Evolutionary conservation across 257 asterid genomes (phyloP), one percentile per base, ranked within the genome.

Genomic region (Agastache rugosa): DNA sequence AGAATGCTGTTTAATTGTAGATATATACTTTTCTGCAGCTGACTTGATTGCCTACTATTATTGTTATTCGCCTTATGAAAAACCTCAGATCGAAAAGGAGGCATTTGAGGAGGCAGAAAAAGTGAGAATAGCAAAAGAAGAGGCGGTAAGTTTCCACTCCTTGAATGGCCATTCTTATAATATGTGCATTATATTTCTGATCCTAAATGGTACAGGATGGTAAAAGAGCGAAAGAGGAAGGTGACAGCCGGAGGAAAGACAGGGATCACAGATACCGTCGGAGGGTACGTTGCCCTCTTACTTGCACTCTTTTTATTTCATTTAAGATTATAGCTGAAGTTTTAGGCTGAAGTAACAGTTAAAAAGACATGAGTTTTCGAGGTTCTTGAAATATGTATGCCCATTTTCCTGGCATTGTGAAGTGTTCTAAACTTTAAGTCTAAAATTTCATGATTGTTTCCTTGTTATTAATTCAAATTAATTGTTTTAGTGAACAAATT

Each of bases 71-170:
- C 25, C 39, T 34, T 31, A 31, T 48, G 15, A n/a, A 55, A 58
- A 56, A 55, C 20, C 27, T 22, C 67, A 71, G 75, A 56, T 71
- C 11, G 67, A 71, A 42, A 71, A 41, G 44, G 67, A 71, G 31
- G 67, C 73, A 2, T 68, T 68, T 11, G 73, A 68, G 50, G 73
- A 68, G 63, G 73, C 63, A 51, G 63, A 68, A 51, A 68, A 68
- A 41, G 63, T 51, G 73, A 68, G 73, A 11, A 20, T 68, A 31
- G 63, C 73, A n/a, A 11, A 34, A 11, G 63, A 68, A 68, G 73
- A 68, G 63, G 23, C 14, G 29, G 58, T 71, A n/a, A 41, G 59
- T 56, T 15, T 39, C 56, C 25, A 55, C 56, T 56, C 22, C 39
- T 59, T 20, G 25, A 22, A 22, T 25, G 12, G n/a, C 39, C 60